phyloP scores from a whole-genome alignment of 2,329 filamentous ascomycete genomes.

The Ophiosphaerella herpotricha region DNA sequence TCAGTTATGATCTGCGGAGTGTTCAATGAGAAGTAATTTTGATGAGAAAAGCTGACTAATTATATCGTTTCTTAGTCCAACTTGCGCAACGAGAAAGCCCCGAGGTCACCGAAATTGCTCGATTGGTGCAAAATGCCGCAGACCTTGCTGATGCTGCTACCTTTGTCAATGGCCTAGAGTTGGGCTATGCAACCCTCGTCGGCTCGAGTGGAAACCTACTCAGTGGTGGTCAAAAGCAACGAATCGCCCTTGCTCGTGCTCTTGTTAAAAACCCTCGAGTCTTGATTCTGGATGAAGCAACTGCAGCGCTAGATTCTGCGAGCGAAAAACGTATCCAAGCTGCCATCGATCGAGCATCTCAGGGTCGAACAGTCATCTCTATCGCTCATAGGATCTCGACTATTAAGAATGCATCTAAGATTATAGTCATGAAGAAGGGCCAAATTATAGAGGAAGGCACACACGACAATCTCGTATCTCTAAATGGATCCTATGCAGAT shows the following conservation, averaged over 20 bases:
- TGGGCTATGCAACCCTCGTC: conserved; percentile 55
- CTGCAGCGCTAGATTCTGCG: conserved; percentile 63
- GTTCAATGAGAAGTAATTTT: too few species aligned
- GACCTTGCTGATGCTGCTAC: conserved; percentile 62
- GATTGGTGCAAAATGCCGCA: conserved; percentile 56
- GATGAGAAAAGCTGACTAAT: background rate
- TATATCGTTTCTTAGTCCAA: conserved; percentile 28
- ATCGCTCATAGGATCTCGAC: conserved; percentile 48
- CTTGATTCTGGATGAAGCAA: conserved; percentile 66
- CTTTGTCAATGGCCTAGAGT: conserved; percentile 60
- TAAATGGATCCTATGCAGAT: conserved; percentile 52
- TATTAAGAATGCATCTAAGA: conserved; percentile 43
- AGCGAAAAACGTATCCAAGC: conserved; percentile 61
- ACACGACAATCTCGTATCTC: conserved; percentile 38
- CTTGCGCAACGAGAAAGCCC: conserved; percentile 20
- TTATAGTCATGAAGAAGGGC: conserved; percentile 47
- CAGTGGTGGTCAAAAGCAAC: conserved; percentile 63
- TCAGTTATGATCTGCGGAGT: too few species aligned
- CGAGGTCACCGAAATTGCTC: conserved; percentile 53
- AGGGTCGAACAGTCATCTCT: conserved; percentile 43
- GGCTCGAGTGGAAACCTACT: conserved; percentile 60
- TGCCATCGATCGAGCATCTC: conserved; percentile 41
- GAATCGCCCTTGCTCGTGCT: conserved; percentile 61
- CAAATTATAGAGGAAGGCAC: conserved; percentile 44
- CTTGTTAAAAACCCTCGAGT: conserved; percentile 63